These are phyloP conservation scores for Hibiscus trionum DNA, from an alignment of 345 rosid genomes.

Conservation along the genomic window DNA sequence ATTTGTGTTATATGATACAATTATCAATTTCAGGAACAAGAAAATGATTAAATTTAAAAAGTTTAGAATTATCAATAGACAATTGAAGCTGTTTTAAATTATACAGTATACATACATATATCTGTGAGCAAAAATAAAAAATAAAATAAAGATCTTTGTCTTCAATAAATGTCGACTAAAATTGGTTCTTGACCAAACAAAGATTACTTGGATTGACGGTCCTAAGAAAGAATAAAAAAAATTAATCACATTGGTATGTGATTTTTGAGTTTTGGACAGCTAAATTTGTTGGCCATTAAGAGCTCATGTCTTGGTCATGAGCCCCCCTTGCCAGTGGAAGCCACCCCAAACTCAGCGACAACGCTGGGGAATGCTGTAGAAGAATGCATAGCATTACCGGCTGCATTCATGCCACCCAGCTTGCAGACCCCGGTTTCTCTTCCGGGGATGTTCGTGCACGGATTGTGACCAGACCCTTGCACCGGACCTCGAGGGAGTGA, in stretches of 20 bases:
- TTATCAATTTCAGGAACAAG: not conserved
- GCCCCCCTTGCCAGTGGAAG: constrained; percentile 2
- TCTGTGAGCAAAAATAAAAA: not conserved
- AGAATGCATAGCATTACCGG: constrained; percentile 8
- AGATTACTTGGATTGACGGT: not conserved
- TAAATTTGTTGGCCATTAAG: constrained; percentile 5
- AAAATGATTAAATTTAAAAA: not conserved
- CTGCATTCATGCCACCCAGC: constrained; percentile 17
- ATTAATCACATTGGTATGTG: not conserved
- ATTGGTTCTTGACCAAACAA: not conserved
- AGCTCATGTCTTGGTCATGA: constrained; percentile 10
- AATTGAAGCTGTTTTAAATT: not conserved
- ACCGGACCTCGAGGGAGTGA: constrained; percentile 16
- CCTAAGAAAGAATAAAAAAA: not conserved
- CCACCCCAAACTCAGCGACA: constrained; percentile 7
- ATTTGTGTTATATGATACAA: not conserved
- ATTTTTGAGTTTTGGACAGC: not conserved
- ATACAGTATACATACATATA: too few relatives aligned
- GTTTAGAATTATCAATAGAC: not conserved
- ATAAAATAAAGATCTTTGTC: too few relatives aligned
- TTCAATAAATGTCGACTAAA: not conserved
- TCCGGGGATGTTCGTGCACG: constrained; percentile 21
- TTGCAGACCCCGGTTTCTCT: constrained; percentile 15
- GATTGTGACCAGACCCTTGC: constrained; percentile 9
- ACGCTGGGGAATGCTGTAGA: constrained; percentile 11